Conservation (phyloP, 306 rosid species). For the Astragalus glycyphyllos region DNA sequence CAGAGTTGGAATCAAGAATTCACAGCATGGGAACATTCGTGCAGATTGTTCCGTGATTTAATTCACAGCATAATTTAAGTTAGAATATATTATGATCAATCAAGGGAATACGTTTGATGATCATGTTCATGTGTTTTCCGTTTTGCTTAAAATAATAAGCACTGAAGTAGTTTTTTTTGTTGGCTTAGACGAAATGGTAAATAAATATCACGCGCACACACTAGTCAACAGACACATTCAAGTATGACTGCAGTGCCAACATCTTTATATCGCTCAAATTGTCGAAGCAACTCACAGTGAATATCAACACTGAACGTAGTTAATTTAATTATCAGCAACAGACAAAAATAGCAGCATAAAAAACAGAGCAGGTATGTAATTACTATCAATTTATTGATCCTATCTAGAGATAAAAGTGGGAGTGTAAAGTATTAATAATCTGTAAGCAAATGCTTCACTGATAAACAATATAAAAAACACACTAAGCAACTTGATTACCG, state of each 20-base stretch:
- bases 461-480: neutral
- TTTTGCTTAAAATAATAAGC: slow-evolving; percentile 21
- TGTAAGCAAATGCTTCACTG: neutral
- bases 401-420: neutral
- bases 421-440: neutral
- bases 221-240: too few relatives aligned
- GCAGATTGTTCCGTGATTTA: slow-evolving; percentile 57
- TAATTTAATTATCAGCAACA: too few relatives aligned
- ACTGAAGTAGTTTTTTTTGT: neutral
- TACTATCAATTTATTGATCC: neutral
- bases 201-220: too few relatives aligned
- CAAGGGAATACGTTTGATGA: slow-evolving; percentile 4
- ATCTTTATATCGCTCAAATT: too few relatives aligned
- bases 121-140: slow-evolving; percentile 39
- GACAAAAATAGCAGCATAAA: neutral
- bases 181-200: too few relatives aligned
- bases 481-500: neutral
- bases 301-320: neutral
- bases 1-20: slow-evolving; percentile 71
- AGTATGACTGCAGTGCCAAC: too few relatives aligned
- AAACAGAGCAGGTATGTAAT: neutral
- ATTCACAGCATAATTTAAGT: slow-evolving; percentile 13
- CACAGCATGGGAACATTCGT: slow-evolving; percentile 69
- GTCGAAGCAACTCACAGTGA: too few relatives aligned
- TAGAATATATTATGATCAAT: neutral